Percentiles rank a stretch among this genome's conserved stretches.
Evolutionary conservation across 495 filamentous ascomycete genomes (phyloP).

Genomic region (Friedmanniomyces simplex): DNA sequence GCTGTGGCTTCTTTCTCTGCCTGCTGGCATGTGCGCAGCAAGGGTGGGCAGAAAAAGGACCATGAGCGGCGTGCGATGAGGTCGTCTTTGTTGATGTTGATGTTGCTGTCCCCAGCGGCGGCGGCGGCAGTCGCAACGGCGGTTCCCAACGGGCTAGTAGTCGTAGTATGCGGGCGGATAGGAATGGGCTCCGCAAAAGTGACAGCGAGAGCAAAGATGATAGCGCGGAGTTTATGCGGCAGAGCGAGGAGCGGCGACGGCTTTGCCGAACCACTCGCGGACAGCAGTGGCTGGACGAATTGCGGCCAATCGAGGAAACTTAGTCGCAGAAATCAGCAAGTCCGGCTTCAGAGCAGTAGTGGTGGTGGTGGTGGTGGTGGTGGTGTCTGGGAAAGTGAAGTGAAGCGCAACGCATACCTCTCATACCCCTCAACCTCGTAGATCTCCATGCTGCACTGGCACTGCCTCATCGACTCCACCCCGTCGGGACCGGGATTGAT

Average conservation of each 20-base stretch:
- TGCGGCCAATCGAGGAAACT: background rate
- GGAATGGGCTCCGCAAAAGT: conserved; percentile 2
- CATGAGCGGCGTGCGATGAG: background rate
- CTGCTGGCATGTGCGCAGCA: background rate
- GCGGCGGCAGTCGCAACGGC: too few species aligned
- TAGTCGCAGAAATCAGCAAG: background rate
- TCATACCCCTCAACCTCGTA: background rate
- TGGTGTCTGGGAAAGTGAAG: background rate
- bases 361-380: too few species aligned
- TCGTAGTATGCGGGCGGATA: background rate
- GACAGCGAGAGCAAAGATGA: conserved; percentile 3
- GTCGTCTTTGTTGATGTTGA: background rate
- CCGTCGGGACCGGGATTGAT: conserved; percentile 4
- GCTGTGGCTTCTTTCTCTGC: conserved; percentile 5
- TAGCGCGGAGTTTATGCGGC: background rate
- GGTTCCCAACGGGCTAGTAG: background rate
- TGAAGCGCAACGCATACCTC: background rate
- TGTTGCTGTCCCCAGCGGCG: too few species aligned
- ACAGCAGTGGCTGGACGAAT: background rate
- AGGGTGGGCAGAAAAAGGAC: conserved; percentile 4
- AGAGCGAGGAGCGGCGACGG: background rate
- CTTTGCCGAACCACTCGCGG: background rate
- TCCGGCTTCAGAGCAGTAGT: too few species aligned
- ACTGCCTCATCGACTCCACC: background rate
- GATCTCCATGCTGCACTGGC: background rate